Evolutionary conservation across 805 yeast species (phyloP).

Genomic region (Metschnikowia drakensbergensis): DNA sequence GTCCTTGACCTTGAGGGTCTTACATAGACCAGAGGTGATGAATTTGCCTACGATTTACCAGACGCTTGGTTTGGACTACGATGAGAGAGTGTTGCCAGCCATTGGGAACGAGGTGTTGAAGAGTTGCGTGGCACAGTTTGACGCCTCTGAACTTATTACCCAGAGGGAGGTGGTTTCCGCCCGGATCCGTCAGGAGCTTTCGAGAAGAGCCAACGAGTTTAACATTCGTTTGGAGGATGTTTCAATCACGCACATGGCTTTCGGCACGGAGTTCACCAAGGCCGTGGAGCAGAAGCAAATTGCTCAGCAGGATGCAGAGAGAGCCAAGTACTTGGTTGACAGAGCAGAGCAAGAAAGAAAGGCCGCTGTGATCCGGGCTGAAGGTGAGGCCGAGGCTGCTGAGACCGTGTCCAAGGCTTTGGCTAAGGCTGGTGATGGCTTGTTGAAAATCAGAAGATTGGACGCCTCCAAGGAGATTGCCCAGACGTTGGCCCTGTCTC

Average conservation of each 20-base stretch:
- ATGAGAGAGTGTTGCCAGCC: constrained; percentile 88
- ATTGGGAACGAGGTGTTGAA: constrained; percentile 89
- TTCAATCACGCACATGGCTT: constrained; percentile 95
- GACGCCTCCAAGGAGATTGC: constrained; percentile 98
- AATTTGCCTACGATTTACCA: constrained; percentile 85
- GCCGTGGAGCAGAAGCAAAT: constrained; percentile 99
- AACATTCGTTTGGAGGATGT: constrained; percentile 92
- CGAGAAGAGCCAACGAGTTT: constrained; percentile 81
- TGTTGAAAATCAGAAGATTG: constrained; percentile 86
- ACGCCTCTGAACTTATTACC: constrained; percentile 94
- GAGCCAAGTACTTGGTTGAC: constrained; percentile 82
- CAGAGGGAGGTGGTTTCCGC: constrained; percentile 94
- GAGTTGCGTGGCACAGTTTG: constrained; percentile 88
- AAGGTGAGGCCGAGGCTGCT: constrained; percentile 99
- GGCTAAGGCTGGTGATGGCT: constrained; percentile 92
- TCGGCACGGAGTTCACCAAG: constrained; percentile 93
- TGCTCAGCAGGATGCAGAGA: constrained; percentile 98
- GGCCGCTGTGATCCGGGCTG: constrained; percentile 93
- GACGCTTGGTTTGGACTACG: constrained; percentile 88
- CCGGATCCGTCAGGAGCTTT: constrained; percentile 81
- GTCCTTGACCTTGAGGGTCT: constrained; percentile 83
- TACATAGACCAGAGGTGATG: constrained; percentile 88
- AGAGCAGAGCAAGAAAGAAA: constrained; percentile 96
- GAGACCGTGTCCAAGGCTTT: constrained; percentile 91
- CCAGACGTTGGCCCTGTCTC: constrained; percentile 71